Conservation (phyloP, 75 land plant species). For the Pseudotsuga menziesii region DNA sequence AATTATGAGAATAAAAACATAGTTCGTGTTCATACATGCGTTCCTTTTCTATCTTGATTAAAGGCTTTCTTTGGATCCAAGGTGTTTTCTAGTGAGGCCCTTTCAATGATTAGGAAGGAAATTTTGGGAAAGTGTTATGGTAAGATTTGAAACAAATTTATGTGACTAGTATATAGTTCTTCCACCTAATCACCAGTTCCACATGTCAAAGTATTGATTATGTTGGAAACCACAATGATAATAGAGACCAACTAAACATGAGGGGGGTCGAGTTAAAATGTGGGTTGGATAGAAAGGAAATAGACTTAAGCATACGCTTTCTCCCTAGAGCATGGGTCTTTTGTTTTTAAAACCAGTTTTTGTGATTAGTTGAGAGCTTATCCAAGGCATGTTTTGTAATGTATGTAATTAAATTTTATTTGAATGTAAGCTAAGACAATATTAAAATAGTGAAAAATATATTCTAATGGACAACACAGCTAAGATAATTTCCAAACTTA, state of each 20-base stretch:
- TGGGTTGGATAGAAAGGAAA: no score
- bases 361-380: no score
- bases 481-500: neutral
- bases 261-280: no score
- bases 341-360: no score
- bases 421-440: neutral
- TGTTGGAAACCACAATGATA: no score
- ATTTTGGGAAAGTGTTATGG: constrained; percentile 94
- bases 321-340: no score
- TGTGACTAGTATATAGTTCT: neutral
- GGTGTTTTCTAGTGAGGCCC: constrained; percentile 84
- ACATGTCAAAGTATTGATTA: neutral
- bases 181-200: neutral
- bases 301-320: no score
- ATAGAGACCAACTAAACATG: neutral
- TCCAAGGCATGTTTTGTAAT: no score
- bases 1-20: no score
- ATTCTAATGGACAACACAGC: neutral
- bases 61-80: constrained; percentile 90
- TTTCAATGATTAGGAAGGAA: constrained; percentile 91
- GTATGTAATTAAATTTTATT: no score
- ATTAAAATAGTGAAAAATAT: no score
- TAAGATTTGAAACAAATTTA: constrained; percentile 16
- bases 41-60: neutral
- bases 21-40: neutral